Evolutionary conservation across 1,284 basidiomycete genomes (phyloP).

Genomic region (Trichosporon asahii): DNA sequence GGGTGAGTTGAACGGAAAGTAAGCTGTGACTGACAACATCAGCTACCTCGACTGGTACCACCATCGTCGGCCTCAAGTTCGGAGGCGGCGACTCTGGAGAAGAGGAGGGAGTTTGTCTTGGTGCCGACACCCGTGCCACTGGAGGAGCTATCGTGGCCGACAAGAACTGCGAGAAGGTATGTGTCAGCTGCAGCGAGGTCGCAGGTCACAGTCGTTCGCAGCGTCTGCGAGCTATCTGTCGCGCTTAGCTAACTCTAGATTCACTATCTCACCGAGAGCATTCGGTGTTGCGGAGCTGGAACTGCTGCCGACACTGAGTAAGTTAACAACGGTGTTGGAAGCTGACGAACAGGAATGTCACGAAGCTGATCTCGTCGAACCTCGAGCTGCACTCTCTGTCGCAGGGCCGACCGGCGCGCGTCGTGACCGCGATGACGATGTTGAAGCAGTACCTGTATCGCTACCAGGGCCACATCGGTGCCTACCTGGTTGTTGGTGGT

Average conservation of each 20-base stretch:
- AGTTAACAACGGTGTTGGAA: slow-evolving; percentile 13
- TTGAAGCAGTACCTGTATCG: slow-evolving; percentile 81
- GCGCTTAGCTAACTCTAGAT: slow-evolving; percentile 60
- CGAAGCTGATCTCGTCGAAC: slow-evolving; percentile 87
- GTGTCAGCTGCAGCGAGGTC: slow-evolving; percentile 21
- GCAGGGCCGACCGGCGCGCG: slow-evolving; percentile 78
- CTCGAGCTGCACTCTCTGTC: slow-evolving; percentile 83
- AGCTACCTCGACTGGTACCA: slow-evolving; percentile 93
- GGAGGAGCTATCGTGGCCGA: slow-evolving; percentile 94
- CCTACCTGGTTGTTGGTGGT: slow-evolving; percentile 94
- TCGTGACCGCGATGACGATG: slow-evolving; percentile 98
- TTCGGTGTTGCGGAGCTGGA: slow-evolving; percentile 96
- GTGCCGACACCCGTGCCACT: slow-evolving; percentile 94
- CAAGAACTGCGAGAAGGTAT: slow-evolving; percentile 99
- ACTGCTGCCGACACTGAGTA: slow-evolving; percentile 94
- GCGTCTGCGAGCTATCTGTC: too few species aligned
- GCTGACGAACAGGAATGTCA: slow-evolving; percentile 62
- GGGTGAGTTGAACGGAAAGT: slow-evolving; percentile 26
- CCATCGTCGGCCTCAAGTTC: slow-evolving; percentile 90
- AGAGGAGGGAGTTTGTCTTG: slow-evolving; percentile 87
- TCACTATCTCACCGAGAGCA: slow-evolving; percentile 90
- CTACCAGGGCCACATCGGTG: slow-evolving; percentile 91
- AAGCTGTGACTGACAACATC: slow-evolving; percentile 46
- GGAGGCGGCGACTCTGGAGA: slow-evolving; percentile 54
- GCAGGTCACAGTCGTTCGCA: too few species aligned